phyloP scores from a whole-genome alignment of 2,329 filamentous ascomycete species.

The Alternaria infectoria region DNA sequence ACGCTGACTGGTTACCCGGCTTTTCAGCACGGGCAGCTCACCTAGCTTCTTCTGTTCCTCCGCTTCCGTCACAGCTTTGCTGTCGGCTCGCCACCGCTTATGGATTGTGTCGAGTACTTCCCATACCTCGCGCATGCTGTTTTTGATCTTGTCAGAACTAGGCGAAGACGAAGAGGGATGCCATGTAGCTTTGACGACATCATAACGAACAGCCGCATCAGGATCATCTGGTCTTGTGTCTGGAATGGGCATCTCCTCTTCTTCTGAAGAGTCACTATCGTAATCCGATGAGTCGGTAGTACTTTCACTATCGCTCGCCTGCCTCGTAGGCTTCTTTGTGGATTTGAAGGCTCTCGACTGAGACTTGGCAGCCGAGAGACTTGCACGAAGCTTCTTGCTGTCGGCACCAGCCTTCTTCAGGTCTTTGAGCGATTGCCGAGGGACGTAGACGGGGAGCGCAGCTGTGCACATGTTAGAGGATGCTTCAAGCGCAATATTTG shows the following conservation, averaged over 20 bases:
- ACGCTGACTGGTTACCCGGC: conserved; percentile 63
- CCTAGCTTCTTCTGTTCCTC: conserved; percentile 63
- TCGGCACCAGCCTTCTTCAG: conserved; percentile 51
- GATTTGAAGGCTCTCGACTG: conserved; percentile 25
- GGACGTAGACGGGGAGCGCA: conserved; percentile 50
- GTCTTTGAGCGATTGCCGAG: conserved; percentile 55
- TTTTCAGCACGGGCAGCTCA: conserved; percentile 62
- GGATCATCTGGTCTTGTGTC: conserved; percentile 59
- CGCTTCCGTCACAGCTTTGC: conserved; percentile 62
- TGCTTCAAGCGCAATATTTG: background rate
- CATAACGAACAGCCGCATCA: conserved; percentile 62
- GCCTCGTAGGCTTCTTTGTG: conserved; percentile 26
- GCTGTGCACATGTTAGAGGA: conserved; percentile 38
- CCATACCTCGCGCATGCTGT: conserved; percentile 63
- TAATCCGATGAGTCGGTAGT: conserved; percentile 57
- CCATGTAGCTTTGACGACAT: conserved; percentile 68
- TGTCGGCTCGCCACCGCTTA: conserved; percentile 67
- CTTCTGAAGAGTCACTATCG: conserved; percentile 60
- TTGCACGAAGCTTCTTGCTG: conserved; percentile 49
- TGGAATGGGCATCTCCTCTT: conserved; percentile 63
- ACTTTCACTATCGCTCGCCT: conserved; percentile 52
- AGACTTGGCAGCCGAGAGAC: conserved; percentile 34
- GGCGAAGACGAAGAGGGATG: conserved; percentile 59
- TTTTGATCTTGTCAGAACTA: conserved; percentile 59
- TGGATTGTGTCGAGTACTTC: conserved; percentile 65